Evolutionary conservation across 129 eudicot species (phyloP).

Genomic region (Arctium lappa): DNA sequence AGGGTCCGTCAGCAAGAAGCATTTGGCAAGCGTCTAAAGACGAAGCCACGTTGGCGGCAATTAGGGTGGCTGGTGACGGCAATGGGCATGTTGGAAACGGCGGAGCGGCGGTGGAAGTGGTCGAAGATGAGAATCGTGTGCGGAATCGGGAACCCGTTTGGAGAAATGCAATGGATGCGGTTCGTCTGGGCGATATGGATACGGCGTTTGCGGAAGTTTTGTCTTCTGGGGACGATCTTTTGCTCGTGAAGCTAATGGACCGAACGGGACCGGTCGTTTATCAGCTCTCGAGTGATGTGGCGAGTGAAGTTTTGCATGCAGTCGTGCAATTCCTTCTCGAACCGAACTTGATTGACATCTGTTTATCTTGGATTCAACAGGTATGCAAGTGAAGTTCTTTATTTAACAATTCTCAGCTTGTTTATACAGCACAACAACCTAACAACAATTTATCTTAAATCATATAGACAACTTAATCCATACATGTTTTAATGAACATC

Average conservation of each 20-base stretch:
- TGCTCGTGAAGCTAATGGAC: constrained; percentile 88
- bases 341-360: constrained; percentile 63
- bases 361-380: constrained; percentile 97
- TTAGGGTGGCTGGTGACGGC: constrained; percentile 45
- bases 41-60: constrained; percentile 89
- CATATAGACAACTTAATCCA: no score
- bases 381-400: constrained; percentile 31
- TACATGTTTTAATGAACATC: background rate
- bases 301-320: constrained; percentile 67
- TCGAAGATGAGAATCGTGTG: constrained; percentile 44
- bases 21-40: constrained; percentile 95
- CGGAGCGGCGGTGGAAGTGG: constrained; percentile 53
- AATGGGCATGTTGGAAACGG: constrained; percentile 42
- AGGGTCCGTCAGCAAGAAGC: constrained; percentile 97
- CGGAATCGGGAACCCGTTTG: constrained; percentile 68
- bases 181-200: constrained; percentile 70
- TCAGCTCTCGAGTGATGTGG: constrained; percentile 70
- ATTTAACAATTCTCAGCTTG: no score
- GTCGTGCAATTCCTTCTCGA: constrained; percentile 63
- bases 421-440: no score
- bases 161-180: constrained; percentile 87
- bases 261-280: constrained; percentile 77
- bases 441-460: background rate
- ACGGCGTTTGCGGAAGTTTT: constrained; percentile 71
- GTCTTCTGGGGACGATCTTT: constrained; percentile 77